phyloP scores from a whole-genome alignment of 202 grass and related monocot species.

The Panicum virgatum region DNA sequence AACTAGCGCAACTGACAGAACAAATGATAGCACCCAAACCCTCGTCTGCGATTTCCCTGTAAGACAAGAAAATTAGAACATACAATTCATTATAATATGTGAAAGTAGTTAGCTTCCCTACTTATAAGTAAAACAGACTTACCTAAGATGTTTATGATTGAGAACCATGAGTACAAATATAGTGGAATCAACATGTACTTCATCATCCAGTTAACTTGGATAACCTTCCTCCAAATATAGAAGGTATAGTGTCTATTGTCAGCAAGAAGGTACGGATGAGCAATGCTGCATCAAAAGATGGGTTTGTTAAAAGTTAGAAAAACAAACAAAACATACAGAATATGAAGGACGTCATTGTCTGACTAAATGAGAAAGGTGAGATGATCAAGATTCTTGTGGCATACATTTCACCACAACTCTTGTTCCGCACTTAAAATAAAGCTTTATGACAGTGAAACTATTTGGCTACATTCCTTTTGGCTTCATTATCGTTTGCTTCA shows the following conservation, averaged over 20 bases:
- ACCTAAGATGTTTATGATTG: slow-evolving; percentile 78
- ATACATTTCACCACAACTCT: slow-evolving; percentile 22
- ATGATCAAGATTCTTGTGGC: background rate
- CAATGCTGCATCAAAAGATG: slow-evolving; percentile 66
- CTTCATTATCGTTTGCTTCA: slow-evolving; percentile 22
- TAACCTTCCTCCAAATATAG: slow-evolving; percentile 93
- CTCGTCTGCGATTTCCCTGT: slow-evolving; percentile 63
- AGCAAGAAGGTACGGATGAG: slow-evolving; percentile 92
- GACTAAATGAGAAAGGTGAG: slow-evolving; percentile 7
- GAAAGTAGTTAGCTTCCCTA: too few species aligned
- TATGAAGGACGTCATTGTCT: background rate
- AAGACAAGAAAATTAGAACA: slow-evolving; percentile 22
- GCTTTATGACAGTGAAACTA: background rate
- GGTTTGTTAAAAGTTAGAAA: background rate
- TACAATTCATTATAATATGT: slow-evolving; percentile 17
- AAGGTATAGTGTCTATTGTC: slow-evolving; percentile 98
- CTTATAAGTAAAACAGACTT: slow-evolving; percentile 5
- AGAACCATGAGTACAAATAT: slow-evolving; percentile 89
- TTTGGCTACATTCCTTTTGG: background rate
- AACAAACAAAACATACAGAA: slow-evolving; percentile 3
- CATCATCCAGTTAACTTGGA: slow-evolving; percentile 76
- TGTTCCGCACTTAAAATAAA: background rate
- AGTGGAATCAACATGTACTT: slow-evolving; percentile 88
- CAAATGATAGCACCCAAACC: slow-evolving; percentile 80
- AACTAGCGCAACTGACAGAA: slow-evolving; percentile 62